Base-by-base conservation (phyloP, 805 yeast species). In the Debaryomyces hansenii region DNA sequence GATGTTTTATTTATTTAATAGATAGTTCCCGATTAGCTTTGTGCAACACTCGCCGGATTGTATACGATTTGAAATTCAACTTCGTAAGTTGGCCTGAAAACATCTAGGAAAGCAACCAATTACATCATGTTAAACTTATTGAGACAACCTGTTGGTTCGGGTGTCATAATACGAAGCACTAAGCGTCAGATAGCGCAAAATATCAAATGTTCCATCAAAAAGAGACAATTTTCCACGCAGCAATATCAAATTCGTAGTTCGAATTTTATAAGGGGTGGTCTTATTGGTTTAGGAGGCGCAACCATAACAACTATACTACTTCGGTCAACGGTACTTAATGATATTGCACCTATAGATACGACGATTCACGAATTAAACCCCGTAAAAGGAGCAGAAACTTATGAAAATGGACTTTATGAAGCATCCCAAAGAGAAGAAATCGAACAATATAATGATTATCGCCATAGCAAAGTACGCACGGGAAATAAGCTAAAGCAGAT, bases 381-480 rank as follows among this genome's bases (percentile, higher is more conserved):
- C 0, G 78, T 72, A 46, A 59, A 72, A 1, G 57, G 54, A 1
- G 83, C 83, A 3, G 87, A 82, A 32, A 87, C 95, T 0, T 85
- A 73, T 63, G 94, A 87, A 59, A 75, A 75, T 72, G 87, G 87
- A 0, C 69, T 87, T 2, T 87, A 72, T 59, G 47, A 66, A 10
- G 72, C 87, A 0, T 85, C 91, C 0, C 84, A 82, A 52, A 62
- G 64, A 15, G 90, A 86, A 57, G 69, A 78, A 35, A 59, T 60
- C 10, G 67, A 66, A 2, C 77, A 75, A 39, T 64, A 63, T 20
- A 46, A 55, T 0, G 51, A 57, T 1, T 65, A 69, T 32, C 59
- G 86, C 45, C 46, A 61, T 0, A 37, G 57, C 10, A 56, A 46
- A 49, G 46, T 47, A 15, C 40, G 44, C 5, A 50, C 55, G 9